Conservation (phyloP, 805 yeast genomes). For the Kluyveromyces dobzhanskii region DNA sequence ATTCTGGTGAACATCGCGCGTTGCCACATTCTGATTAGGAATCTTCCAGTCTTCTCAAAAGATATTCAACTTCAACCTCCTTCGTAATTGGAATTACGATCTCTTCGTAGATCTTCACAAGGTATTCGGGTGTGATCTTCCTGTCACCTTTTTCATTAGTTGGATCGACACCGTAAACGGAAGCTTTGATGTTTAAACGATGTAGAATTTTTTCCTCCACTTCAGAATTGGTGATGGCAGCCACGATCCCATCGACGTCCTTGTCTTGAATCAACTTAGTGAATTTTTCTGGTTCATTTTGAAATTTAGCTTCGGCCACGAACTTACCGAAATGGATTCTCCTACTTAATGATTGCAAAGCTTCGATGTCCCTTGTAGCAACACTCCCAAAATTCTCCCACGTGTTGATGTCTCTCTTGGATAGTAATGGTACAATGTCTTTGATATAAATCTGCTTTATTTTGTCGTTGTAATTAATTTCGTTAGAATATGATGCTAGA, state of each 20-base stretch:
- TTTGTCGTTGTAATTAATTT: constrained; percentile 64
- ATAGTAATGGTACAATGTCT: constrained; percentile 66
- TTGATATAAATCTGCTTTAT: constrained; percentile 62
- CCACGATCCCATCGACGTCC: constrained; percentile 67
- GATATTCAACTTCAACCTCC: constrained; percentile 88
- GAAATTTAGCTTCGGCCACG: constrained; percentile 93
- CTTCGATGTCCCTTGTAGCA: constrained; percentile 74
- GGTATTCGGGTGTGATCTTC: constrained; percentile 72
- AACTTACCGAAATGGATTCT: constrained; percentile 95
- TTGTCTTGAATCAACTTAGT: constrained; percentile 52
- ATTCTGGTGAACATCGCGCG: too few species aligned
- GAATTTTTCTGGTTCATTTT: constrained; percentile 54
- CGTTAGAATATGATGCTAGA: constrained; percentile 64
- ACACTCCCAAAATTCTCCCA: constrained; percentile 83
- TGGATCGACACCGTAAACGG: constrained; percentile 84
- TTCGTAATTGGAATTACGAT: constrained; percentile 91
- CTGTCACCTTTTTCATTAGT: constrained; percentile 63
- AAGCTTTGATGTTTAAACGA: constrained; percentile 72
- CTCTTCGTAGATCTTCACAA: constrained; percentile 78
- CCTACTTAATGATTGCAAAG: constrained; percentile 79
- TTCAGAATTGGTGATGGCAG: constrained; percentile 74
- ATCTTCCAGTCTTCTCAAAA: constrained; percentile 73
- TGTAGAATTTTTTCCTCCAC: constrained; percentile 81
- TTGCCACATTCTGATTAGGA: constrained; percentile 15
- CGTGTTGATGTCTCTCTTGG: constrained; percentile 64